These are phyloP conservation scores for Yamadazyma trypodendri DNA, from an alignment of 1,139 yeast species.

Conservation along the genomic window DNA sequence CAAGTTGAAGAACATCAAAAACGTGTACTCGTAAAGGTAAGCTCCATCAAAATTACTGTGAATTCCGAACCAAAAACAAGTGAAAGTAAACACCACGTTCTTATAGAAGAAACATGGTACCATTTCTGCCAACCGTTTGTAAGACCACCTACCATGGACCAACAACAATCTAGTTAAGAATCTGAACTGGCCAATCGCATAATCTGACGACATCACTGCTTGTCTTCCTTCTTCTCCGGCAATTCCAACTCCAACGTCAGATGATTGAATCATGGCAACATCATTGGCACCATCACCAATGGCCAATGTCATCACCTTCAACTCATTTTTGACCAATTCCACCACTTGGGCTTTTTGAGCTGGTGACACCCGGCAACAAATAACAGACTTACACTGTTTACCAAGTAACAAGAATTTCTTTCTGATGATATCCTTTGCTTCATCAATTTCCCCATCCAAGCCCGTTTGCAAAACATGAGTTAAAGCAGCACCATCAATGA, in stretches of 20 bases:
- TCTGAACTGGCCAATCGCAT: constrained; percentile 64
- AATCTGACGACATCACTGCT: constrained; percentile 67
- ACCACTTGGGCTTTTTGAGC: constrained; percentile 63
- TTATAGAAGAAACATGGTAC: constrained; percentile 65
- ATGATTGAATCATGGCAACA: constrained; percentile 69
- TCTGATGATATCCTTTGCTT: constrained; percentile 18
- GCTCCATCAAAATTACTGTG: constrained; percentile 60
- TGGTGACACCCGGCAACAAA: constrained; percentile 67
- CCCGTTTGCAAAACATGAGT: constrained; percentile 36
- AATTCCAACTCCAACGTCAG: constrained; percentile 65
- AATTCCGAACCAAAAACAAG: constrained; percentile 63
- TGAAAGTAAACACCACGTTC: constrained; percentile 58
- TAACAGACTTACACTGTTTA: constrained; percentile 58
- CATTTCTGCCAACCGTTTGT: constrained; percentile 62
- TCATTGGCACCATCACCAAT: constrained; percentile 71
- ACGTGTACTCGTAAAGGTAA: constrained; percentile 60
- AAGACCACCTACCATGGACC: constrained; percentile 68
- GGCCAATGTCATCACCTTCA: constrained; percentile 62
- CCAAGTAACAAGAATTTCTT: constrained; percentile 54
- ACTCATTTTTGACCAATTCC: constrained; percentile 46
- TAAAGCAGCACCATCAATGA: constrained; percentile 59
- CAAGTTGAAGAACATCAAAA: constrained; percentile 62
- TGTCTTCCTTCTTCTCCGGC: constrained; percentile 72
- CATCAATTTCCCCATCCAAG: constrained; percentile 16
- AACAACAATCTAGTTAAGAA: constrained; percentile 52